These are phyloP conservation scores for Phalaenopsis aphrodite DNA, from an alignment of 106 monocot genomes.

Conservation along the genomic window DNA sequence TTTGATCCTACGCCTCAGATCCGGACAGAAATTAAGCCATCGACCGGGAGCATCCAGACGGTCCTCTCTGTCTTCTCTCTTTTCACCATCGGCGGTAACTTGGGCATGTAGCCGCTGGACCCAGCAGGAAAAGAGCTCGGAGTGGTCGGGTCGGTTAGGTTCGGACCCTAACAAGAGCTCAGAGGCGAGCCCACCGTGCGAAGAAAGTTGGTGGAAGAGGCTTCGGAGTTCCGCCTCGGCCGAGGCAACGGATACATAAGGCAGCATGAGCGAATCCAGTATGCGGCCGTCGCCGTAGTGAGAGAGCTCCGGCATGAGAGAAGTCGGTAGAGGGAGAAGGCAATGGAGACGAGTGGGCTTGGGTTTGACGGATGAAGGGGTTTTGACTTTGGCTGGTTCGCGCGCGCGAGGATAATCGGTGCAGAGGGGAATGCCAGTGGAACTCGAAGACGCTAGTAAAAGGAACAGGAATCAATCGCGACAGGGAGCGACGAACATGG, in stretches of 20 bases:
- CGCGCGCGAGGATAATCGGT: background rate
- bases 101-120: background rate
- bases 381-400: background rate
- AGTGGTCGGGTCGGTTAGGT: background rate
- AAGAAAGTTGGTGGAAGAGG: conserved; percentile 11
- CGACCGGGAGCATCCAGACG: background rate
- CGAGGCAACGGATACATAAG: conserved; percentile 3
- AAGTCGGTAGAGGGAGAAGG: background rate
- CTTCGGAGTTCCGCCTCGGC: conserved; percentile 14
- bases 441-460: background rate
- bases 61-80: background rate
- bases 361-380: background rate
- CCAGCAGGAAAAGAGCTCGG: conserved; percentile 9
- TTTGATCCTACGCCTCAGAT: conserved; percentile 15
- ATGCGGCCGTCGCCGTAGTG: background rate
- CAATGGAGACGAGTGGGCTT: background rate
- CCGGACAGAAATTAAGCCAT: conserved; percentile 14
- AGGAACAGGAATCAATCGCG: conserved; percentile 1
- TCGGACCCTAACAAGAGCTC: background rate
- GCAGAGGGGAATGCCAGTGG: background rate
- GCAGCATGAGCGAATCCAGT: background rate
- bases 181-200: background rate
- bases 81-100: background rate
- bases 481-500: background rate
- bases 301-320: conserved; percentile 4